Conservation (phyloP, 2,329 filamentous ascomycete species). For the Fusarium euwallaceae region DNA sequence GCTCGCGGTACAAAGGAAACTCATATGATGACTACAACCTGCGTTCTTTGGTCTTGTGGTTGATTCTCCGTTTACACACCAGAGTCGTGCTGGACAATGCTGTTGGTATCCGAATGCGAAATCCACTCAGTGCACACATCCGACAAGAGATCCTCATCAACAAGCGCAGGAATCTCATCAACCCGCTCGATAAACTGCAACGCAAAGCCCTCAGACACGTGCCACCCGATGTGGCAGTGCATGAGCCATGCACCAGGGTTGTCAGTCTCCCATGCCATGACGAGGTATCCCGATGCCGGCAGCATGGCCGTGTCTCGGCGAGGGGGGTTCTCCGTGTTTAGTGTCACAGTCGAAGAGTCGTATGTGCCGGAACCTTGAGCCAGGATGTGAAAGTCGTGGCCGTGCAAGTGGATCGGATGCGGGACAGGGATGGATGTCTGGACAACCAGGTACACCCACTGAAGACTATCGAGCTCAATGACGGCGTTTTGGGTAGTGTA, state of each 20-base stretch:
- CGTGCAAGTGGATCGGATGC: conserved; percentile 45
- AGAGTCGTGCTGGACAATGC: not conserved
- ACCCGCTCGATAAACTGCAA: not conserved
- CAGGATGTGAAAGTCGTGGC: conserved; percentile 44
- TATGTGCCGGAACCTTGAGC: conserved; percentile 33
- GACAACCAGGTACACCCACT: not conserved
- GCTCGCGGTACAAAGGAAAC: no score
- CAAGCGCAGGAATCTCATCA: not conserved
- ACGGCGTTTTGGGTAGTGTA: conserved; percentile 1
- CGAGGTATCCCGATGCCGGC: conserved; percentile 14
- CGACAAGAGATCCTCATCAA: not conserved
- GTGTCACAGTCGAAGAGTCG: conserved; percentile 17
- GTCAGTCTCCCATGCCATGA: conserved; percentile 6
- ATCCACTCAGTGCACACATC: not conserved
- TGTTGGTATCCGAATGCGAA: not conserved
- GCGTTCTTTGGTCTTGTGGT: not conserved
- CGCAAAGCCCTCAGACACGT: not conserved
- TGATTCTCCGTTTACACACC: not conserved
- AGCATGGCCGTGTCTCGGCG: conserved; percentile 15
- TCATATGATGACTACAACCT: not conserved
- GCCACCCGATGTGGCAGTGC: conserved; percentile 16
- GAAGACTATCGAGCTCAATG: not conserved
- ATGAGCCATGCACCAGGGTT: conserved; percentile 20
- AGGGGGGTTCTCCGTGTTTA: conserved; percentile 20
- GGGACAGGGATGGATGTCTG: not conserved